Evolutionary conservation across 2,329 filamentous ascomycete species (phyloP), one percentile per base, ranked within the genome.

Genomic region (Talaromyces albobiverticillius): DNA sequence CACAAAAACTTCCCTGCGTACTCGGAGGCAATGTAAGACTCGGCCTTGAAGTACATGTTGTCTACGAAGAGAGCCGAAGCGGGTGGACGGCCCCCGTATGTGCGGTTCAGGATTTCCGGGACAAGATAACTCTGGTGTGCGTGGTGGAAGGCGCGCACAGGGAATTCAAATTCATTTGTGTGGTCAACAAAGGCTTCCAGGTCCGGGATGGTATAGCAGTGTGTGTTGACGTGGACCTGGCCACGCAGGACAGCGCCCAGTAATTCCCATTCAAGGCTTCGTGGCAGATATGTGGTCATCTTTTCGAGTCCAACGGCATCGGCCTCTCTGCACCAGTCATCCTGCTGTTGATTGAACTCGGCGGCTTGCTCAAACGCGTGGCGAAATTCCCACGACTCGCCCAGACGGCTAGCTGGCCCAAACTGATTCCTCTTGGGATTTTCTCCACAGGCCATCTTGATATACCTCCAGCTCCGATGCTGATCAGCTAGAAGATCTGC

Each of bases 381-480:
- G 3, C 85, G 77, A 62, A 88, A 87, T 60, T 83, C 79, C 77
- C 82, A 88, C 46, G 84, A 85, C 69, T 88, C 85, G 9, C 86
- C 85, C 62, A 88, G 71, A 2, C 86, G 75, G 58, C 80, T 86
- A 16, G 23, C 43, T 11, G 23, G 42, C 18, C 43, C 43, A 13
- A 84, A 84, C 55, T 86, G 85, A 0, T 82, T 72, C 1, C 76
- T 72, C 72, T 87, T 88, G 3, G 84, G 73, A 61, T 88, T 88
- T 69, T 88, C 85, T 43, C 85, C 85, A 58, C 84, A 88, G 0
- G 85, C 86, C 84, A 88, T 88, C 72, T 89, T 89, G 78, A 89
- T 86, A 67, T 86, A 88, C n/a, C 86, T 77, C 82, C 83, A 86
- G 56, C 73, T 81, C 26, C 76, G 76, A 41, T 86, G 85, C 1